Base-by-base conservation (phyloP, 2,329 filamentous ascomycete species). In the Fusarium xyrophilum region DNA sequence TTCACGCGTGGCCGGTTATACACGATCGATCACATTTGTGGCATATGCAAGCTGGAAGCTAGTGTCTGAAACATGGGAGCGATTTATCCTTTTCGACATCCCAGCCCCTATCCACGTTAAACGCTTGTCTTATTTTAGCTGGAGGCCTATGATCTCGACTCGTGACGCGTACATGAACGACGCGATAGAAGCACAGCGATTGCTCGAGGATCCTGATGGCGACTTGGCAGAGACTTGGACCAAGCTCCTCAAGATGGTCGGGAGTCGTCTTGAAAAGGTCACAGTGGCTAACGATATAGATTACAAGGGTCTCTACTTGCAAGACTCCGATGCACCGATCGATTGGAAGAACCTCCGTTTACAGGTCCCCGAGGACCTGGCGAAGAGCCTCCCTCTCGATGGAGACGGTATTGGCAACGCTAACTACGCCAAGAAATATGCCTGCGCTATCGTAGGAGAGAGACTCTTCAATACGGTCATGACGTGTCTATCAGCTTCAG, bases 261-360 rank as follows among this genome's bases (percentile, higher is more conserved):
- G 38, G n/a, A 40, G 6, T 23, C 38, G n/a, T 23, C 38, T 40
- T 7, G 38, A 40, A 40, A 23, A 40, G 4, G 38, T 40, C n/a
- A 40, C 1, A 5, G 2, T 40, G n/a, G 1, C 3, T 14, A 0
- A 23, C n/a, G 1, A 40, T 3, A 3, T 15, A 15, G n/a, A 40
- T 11, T 0, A 1, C 38, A 40, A 40, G 38, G 3, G 15, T n/a
- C 38, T 40, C 14, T 23, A 40, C 38, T 15, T 11, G 38, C 38
- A 40, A 21, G n/a, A 23, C 7, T 13, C 6, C 6, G 2, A 40
- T 23, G 6, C 2, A 0, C 9, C n/a, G 38, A 23, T 6, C 0
- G 14, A 40, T 11, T 40, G 38, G 38, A 23, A 14, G 14, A 23
- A 15, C 14, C 21, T 7, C 9, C 8, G 14, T 14, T 15, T 40